Base-by-base conservation (phyloP, 768 basidiomycete genomes). In the Hygrophorus pudorinus region DNA sequence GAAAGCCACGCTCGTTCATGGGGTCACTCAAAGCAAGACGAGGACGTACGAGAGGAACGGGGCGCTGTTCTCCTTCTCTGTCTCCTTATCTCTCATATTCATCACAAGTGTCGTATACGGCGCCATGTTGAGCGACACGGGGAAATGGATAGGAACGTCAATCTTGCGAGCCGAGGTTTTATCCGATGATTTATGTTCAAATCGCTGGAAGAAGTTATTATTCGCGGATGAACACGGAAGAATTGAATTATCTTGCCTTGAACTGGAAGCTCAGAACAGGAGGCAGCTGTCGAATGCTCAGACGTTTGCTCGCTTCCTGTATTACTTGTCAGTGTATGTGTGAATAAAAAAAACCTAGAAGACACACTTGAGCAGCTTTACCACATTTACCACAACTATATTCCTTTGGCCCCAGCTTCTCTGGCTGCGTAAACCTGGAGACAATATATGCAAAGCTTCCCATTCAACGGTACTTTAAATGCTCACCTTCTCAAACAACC, bases 201-300 rank as follows among this genome's bases (percentile, higher is more conserved):
- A 97, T 2, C 94, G 82, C 92, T 96, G 56, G 1, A 40, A 32
- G 18, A 47, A 41, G 36, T 21, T 16, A 6, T 7, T 30, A 9
- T 41, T 36, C 43, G 7, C 24, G 46, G 43, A 36, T 42, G 11
- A 20, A 28, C 24, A 20, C 31, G 28, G 18, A 27, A 31, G 38
- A 16, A 38, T 11, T 11, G 11, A 41, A 27, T 14, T 38, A 27
- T 5, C 52, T 41, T 47, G 87, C 93, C 74, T 98, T 98, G 69
- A 98, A 83, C 58, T 97, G 94, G 53, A 98, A 88, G 52, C 85
- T 88, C 38, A 98, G 66, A 0, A 94, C 91, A 0, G 87, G 83
- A 0, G 94, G 92, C 6, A 98, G 68, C 52, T 81, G 84, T 40
- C 75, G 78, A 52, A 97, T 81, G 52, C 84, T 87, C 40, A 97